phyloP scores from a whole-genome alignment of 768 basidiomycete species.

The Boletus subcaerulescens region DNA sequence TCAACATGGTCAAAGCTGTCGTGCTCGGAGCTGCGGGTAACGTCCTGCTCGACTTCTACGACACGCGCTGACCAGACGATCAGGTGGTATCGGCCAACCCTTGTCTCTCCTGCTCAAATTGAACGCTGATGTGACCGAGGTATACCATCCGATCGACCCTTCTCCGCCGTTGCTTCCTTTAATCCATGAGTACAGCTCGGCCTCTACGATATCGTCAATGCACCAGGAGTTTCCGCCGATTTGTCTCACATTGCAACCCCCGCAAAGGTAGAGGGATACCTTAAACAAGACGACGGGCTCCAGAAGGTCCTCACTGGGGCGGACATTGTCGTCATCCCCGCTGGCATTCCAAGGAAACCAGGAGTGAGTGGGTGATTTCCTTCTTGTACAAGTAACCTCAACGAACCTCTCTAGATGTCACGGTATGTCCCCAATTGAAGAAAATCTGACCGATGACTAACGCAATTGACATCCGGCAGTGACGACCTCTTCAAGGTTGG shows the following conservation, averaged over 20 bases:
- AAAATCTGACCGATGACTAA: slow-evolving; percentile 8
- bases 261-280: slow-evolving; percentile 79
- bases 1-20: slow-evolving; percentile 64
- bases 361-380: slow-evolving; percentile 53
- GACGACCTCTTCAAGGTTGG: slow-evolving; percentile 94
- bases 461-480: slow-evolving; percentile 38
- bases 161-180: neutral
- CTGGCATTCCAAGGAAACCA: slow-evolving; percentile 94
- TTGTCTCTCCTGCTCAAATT: slow-evolving; percentile 88
- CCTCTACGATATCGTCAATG: slow-evolving; percentile 95
- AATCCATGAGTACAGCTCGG: slow-evolving; percentile 51
- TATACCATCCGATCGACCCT: slow-evolving; percentile 25
- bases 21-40: slow-evolving; percentile 95
- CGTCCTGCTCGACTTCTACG: slow-evolving; percentile 5
- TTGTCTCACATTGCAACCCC: slow-evolving; percentile 91
- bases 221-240: slow-evolving; percentile 96
- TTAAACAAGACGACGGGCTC: slow-evolving; percentile 76
- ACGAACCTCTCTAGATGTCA: slow-evolving; percentile 41
- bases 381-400: neutral
- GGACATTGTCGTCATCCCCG: slow-evolving; percentile 91
- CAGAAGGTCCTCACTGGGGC: slow-evolving; percentile 82
- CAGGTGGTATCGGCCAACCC: slow-evolving; percentile 97
- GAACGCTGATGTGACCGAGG: slow-evolving; percentile 79
- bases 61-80: slow-evolving; percentile 1
- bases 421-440: slow-evolving; percentile 34